Conservation (phyloP, 2,329 filamentous ascomycete genomes). For the Mycogone perniciosa region DNA sequence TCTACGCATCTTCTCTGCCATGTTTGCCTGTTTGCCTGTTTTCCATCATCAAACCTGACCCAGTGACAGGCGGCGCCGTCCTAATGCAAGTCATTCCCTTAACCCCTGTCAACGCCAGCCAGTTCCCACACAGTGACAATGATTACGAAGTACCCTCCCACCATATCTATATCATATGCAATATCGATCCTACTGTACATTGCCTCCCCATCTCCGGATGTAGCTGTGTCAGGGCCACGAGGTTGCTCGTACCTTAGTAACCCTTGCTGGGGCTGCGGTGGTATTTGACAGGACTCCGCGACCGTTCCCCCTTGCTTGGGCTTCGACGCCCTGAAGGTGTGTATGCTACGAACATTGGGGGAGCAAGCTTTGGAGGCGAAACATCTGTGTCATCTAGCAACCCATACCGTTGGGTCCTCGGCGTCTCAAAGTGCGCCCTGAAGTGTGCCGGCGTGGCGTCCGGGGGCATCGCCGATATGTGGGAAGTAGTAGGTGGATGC, state of each 20-base stretch:
- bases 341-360: slow-evolving; percentile 37
- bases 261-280: slow-evolving; percentile 33
- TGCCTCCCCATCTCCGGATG: too few species aligned
- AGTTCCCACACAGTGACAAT: neutral
- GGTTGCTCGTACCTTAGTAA: slow-evolving; percentile 12
- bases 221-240: too few species aligned
- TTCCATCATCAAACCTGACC: neutral
- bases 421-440: slow-evolving; percentile 46
- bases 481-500: slow-evolving; percentile 13
- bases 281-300: slow-evolving; percentile 42
- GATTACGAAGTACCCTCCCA: neutral
- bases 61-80: neutral
- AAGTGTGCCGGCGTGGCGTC: slow-evolving; percentile 39
- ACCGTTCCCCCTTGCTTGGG: slow-evolving; percentile 44
- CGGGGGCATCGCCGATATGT: slow-evolving; percentile 21
- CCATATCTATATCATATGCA: neutral
- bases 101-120: neutral
- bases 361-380: slow-evolving; percentile 37
- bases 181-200: slow-evolving; percentile 1
- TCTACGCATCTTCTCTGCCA: too few species aligned
- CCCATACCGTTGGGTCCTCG: slow-evolving; percentile 37
- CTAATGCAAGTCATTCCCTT: neutral
- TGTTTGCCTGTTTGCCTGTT: neutral
- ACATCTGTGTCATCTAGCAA: slow-evolving; percentile 41
- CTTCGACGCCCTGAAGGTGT: slow-evolving; percentile 42